Percentiles rank a stretch among this genome's conserved stretches.
These are phyloP conservation scores for Trichodelitschia bisporula DNA, from an alignment of 495 filamentous ascomycete species.

Conservation along the genomic window DNA sequence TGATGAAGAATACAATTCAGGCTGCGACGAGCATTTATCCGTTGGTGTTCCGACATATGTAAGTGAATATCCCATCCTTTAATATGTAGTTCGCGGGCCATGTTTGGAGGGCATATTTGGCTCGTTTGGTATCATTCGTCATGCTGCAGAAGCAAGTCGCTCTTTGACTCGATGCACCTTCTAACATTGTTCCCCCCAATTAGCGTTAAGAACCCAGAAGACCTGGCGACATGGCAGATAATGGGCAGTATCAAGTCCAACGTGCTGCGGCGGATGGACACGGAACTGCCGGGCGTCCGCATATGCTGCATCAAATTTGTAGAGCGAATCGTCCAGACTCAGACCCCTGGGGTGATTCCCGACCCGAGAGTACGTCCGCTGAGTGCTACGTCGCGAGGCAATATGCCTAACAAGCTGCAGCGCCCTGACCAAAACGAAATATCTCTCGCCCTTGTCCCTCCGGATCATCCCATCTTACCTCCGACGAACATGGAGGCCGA, in stretches of 20 bases:
- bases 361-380: conserved; percentile 53
- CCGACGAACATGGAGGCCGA: conserved; percentile 73
- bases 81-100: too few species aligned
- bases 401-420: conserved; percentile 14
- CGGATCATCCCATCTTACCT: conserved; percentile 52
- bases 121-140: too few species aligned
- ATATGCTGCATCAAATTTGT: conserved; percentile 94
- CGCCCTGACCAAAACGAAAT: conserved; percentile 70
- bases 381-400: background rate
- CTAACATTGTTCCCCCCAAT: too few species aligned
- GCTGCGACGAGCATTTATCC: conserved; percentile 76
- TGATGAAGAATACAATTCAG: conserved; percentile 64
- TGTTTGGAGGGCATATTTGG: too few species aligned
- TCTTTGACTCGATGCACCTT: too few species aligned
- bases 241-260: conserved; percentile 76
- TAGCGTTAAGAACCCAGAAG: conserved; percentile 63
- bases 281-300: conserved; percentile 45
- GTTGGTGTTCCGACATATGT: conserved; percentile 79
- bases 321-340: conserved; percentile 74
- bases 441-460: conserved; percentile 61
- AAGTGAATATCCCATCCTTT: too few species aligned
- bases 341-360: conserved; percentile 57
- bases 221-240: conserved; percentile 58
- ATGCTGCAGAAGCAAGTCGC: too few species aligned
- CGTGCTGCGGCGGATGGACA: conserved; percentile 74